phyloP scores from a whole-genome alignment of 164 flowering plant genomes.

The Magnolia changhungtana region DNA sequence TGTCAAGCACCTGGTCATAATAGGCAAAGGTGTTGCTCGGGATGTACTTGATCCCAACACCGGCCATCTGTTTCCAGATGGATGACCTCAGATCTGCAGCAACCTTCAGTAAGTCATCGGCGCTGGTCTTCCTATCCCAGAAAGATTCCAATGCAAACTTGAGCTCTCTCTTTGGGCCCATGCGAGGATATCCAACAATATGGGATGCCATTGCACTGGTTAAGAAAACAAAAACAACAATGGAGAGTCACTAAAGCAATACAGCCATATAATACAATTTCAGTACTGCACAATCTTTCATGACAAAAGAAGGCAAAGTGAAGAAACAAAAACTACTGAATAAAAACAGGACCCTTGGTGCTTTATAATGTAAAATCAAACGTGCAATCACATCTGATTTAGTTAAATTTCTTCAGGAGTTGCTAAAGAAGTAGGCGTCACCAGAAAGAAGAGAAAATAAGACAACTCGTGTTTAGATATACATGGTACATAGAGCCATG shows the following conservation, averaged over 20 bases:
- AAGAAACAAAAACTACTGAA: neutral
- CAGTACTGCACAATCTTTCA: neutral
- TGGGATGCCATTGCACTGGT: constrained; percentile 78
- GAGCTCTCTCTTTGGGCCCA: constrained; percentile 93
- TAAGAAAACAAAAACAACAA: neutral
- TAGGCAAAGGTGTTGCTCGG: constrained; percentile 86
- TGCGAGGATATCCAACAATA: constrained; percentile 84
- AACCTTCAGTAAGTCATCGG: constrained; percentile 71
- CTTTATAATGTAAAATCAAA: neutral
- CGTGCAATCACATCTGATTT: neutral
- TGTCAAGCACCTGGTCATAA: constrained; percentile 80
- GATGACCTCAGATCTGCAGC: constrained; percentile 61
- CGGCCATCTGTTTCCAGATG: constrained; percentile 84
- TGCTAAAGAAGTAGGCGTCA: too few relatives aligned
- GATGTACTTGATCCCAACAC: constrained; percentile 70
- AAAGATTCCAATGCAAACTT: constrained; percentile 84
- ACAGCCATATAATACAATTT: neutral
- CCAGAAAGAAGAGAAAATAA: too few relatives aligned
- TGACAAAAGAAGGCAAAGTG: neutral
- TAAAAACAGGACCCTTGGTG: neutral
- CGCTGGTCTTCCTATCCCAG: constrained; percentile 84
- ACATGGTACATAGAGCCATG: too few relatives aligned
- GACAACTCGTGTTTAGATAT: too few relatives aligned
- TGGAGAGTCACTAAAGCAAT: neutral
- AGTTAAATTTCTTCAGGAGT: too few relatives aligned